Evolutionary conservation across 192 early-diverging fungal species (phyloP).

Genomic region (Bifiguratus adelaidae): DNA sequence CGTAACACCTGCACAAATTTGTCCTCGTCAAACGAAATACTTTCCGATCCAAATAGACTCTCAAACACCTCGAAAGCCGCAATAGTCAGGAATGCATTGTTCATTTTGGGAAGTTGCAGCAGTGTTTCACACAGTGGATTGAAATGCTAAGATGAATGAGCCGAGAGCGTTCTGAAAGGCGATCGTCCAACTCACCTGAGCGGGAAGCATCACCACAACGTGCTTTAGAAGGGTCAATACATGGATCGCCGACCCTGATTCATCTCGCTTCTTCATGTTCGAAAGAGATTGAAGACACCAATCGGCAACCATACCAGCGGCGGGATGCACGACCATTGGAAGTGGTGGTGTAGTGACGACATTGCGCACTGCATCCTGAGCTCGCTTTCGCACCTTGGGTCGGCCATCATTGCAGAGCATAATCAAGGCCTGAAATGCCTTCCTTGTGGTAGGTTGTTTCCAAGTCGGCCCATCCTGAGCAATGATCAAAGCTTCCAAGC

Average conservation of each 20-base stretch:
- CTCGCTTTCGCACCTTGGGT: slow-evolving; percentile 83
- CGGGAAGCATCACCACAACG: slow-evolving; percentile 43
- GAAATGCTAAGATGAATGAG: slow-evolving; percentile 30
- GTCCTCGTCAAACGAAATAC: slow-evolving; percentile 22
- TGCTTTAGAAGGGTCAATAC: slow-evolving; percentile 61
- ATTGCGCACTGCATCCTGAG: slow-evolving; percentile 69
- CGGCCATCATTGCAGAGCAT: slow-evolving; percentile 69
- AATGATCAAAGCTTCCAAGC: slow-evolving; percentile 66
- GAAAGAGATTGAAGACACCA: slow-evolving; percentile 49
- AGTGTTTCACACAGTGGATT: slow-evolving; percentile 57
- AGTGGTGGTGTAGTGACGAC: slow-evolving; percentile 66
- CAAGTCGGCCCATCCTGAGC: slow-evolving; percentile 71
- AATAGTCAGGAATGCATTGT: slow-evolving; percentile 66
- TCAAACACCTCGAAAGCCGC: slow-evolving; percentile 69
- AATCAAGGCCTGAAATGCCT: slow-evolving; percentile 63
- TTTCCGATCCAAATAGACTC: slow-evolving; percentile 38
- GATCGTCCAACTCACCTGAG: slow-evolving; percentile 12
- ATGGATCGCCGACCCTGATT: slow-evolving; percentile 49
- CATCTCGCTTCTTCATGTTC: slow-evolving; percentile 32
- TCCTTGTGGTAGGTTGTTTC: slow-evolving; percentile 54
- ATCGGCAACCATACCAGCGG: slow-evolving; percentile 46
- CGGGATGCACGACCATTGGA: slow-evolving; percentile 63
- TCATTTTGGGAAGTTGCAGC: slow-evolving; percentile 68
- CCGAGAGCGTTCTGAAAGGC: neutral
- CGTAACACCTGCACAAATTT: slow-evolving; percentile 15